phyloP scores from a whole-genome alignment of 1,284 basidiomycete species.

The Sporisorium sorghi region DNA sequence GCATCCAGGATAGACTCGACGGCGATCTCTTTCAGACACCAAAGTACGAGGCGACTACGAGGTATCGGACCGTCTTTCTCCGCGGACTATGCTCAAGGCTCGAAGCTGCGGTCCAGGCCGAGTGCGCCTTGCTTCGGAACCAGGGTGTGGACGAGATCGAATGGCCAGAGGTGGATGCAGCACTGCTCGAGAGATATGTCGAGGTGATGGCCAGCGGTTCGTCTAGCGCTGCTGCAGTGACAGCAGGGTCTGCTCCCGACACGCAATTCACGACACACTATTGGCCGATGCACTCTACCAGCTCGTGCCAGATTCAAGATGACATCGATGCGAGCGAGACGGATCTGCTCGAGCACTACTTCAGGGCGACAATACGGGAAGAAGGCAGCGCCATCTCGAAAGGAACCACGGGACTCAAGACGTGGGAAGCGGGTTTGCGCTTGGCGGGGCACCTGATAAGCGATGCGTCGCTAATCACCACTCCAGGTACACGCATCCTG shows the following conservation, averaged over 20 bases:
- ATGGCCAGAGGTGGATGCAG: conserved; percentile 43
- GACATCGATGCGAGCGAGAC: neutral
- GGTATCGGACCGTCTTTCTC: conserved; percentile 42
- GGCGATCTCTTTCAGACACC: conserved; percentile 25
- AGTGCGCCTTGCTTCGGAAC: conserved; percentile 20
- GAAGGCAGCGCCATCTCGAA: conserved; percentile 46
- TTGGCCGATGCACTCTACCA: conserved; percentile 13
- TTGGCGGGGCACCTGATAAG: conserved; percentile 40
- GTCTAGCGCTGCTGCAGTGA: conserved; percentile 1
- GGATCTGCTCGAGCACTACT: conserved; percentile 22
- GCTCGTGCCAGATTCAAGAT: neutral
- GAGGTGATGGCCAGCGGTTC: conserved; percentile 27
- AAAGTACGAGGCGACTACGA: conserved; percentile 17
- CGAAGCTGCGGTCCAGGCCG: conserved; percentile 39
- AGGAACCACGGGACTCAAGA: conserved; percentile 50
- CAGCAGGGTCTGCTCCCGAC: conserved; percentile 20
- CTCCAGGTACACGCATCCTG: conserved; percentile 34
- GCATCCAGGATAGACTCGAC: conserved; percentile 33
- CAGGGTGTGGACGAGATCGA: conserved; percentile 40
- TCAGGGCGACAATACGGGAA: conserved; percentile 37
- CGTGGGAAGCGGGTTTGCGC: conserved; percentile 53
- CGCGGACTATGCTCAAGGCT: conserved; percentile 39
- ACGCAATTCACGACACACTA: conserved; percentile 37
- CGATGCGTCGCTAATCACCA: conserved; percentile 22
- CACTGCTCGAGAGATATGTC: conserved; percentile 44